phyloP scores from a whole-genome alignment of 345 rosid genomes.

The Gossypium arboreum region DNA sequence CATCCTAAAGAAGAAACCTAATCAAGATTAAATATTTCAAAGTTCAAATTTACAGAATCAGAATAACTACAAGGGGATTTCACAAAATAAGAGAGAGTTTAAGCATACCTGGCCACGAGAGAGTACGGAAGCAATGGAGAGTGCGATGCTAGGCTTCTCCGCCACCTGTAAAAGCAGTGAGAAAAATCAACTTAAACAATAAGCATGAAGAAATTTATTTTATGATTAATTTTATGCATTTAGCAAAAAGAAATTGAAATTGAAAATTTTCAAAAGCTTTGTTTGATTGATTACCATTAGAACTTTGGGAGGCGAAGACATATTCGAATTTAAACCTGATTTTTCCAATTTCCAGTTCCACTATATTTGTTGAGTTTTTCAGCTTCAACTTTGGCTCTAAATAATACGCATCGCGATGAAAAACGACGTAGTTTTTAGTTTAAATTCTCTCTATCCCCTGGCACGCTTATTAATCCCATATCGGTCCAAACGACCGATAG shows the following conservation, averaged over 20 bases:
- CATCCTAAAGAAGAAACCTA: not conserved
- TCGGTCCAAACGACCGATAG: too few relatives aligned
- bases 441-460: too few relatives aligned
- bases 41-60: not conserved
- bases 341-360: not conserved
- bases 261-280: not conserved
- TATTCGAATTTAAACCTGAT: slow-evolving; percentile 1
- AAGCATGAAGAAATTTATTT: not conserved
- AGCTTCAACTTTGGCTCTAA: not conserved
- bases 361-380: not conserved
- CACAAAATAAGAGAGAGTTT: not conserved
- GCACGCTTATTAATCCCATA: too few relatives aligned
- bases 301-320: slow-evolving; percentile 39
- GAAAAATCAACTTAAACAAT: not conserved
- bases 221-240: too few relatives aligned
- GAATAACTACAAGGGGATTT: not conserved
- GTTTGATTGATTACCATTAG: slow-evolving; percentile 30
- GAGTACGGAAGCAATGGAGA: slow-evolving; percentile 78
- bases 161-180: slow-evolving; percentile 52
- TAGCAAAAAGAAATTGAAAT: not conserved
- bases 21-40: not conserved
- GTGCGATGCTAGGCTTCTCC: slow-evolving; percentile 96
- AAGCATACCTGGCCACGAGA: slow-evolving; percentile 59
- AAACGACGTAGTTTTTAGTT: not conserved
- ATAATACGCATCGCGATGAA: not conserved